Percentiles rank a stretch among this genome's conserved stretches.
These are phyloP conservation scores for Arthroderma uncinatum DNA, from an alignment of 2,329 filamentous ascomycete genomes.

Conservation along the genomic window DNA sequence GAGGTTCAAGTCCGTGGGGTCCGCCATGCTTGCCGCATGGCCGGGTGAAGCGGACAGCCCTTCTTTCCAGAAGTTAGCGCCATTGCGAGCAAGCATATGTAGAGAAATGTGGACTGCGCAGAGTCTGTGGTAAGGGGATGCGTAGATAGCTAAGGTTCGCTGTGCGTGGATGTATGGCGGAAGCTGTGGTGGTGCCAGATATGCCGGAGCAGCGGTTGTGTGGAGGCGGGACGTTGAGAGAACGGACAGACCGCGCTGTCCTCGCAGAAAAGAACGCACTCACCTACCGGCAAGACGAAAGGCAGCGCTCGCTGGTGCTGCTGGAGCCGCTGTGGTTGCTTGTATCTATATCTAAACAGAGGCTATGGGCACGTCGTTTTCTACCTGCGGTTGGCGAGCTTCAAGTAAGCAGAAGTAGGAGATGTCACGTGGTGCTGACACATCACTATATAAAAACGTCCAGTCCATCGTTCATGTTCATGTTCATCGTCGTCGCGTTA, in stretches of 20 bases:
- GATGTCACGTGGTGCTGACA: too few relatives aligned
- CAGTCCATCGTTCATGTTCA: too few relatives aligned
- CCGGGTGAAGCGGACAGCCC: neutral
- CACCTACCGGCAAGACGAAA: neutral
- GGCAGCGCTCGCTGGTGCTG: neutral
- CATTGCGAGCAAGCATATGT: constrained; percentile 3
- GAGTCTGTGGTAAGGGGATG: neutral
- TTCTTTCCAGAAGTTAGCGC: constrained; percentile 6
- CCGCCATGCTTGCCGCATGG: constrained; percentile 27
- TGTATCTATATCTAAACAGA: too few relatives aligned
- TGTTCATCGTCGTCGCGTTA: too few relatives aligned
- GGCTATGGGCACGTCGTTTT: neutral
- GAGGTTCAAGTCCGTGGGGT: constrained; percentile 33
- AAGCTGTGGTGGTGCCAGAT: constrained; percentile 3
- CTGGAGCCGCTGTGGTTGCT: too few relatives aligned
- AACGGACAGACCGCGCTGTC: too few relatives aligned
- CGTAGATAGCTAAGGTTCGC: neutral
- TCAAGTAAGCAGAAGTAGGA: too few relatives aligned
- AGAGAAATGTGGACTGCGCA: neutral
- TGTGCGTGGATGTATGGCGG: constrained; percentile 5
- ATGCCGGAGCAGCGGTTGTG: neutral
- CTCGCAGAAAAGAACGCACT: neutral
- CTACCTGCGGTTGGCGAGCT: too few relatives aligned
- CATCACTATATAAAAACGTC: too few relatives aligned
- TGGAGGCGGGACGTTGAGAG: neutral